A percentile compares a stretch with the other conserved stretches of the same genome.
These are phyloP conservation scores for Pestalotiopsis sp. DNA, from an alignment of 2,329 filamentous ascomycete genomes.

Conservation along the genomic window DNA sequence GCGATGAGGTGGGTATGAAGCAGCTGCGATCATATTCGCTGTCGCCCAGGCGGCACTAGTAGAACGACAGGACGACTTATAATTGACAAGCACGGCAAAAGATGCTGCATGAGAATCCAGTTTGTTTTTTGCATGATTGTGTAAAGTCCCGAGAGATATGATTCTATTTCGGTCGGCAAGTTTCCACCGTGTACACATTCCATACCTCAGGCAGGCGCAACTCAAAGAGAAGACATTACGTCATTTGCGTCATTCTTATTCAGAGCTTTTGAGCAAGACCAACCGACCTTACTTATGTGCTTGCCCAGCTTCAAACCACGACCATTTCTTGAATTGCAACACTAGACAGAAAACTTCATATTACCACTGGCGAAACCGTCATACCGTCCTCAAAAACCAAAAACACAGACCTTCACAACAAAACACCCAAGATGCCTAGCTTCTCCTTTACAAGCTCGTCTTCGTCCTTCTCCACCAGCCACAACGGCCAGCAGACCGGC, in stretches of 20 bases:
- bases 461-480: slow-evolving; percentile 11
- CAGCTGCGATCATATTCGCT: no score
- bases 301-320: not conserved
- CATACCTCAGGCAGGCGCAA: not conserved
- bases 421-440: slow-evolving; percentile 2
- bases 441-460: slow-evolving; percentile 12
- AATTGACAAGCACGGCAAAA: not conserved
- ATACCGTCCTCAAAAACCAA: not conserved
- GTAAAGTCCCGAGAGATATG: no score
- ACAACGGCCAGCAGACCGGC: slow-evolving; percentile 7
- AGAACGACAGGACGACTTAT: not conserved
- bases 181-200: not conserved
- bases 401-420: not conserved
- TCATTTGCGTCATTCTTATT: slow-evolving; percentile 3
- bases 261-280: not conserved
- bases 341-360: not conserved
- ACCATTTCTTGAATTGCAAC: not conserved
- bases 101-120: not conserved
- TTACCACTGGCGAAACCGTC: no score
- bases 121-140: no score
- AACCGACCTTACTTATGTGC: not conserved
- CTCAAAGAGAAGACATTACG: not conserved
- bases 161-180: not conserved
- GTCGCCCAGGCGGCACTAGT: not conserved
- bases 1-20: no score